These are phyloP conservation scores for Colletotrichum lupini DNA, from an alignment of 2,329 filamentous ascomycete species.

Conservation along the genomic window DNA sequence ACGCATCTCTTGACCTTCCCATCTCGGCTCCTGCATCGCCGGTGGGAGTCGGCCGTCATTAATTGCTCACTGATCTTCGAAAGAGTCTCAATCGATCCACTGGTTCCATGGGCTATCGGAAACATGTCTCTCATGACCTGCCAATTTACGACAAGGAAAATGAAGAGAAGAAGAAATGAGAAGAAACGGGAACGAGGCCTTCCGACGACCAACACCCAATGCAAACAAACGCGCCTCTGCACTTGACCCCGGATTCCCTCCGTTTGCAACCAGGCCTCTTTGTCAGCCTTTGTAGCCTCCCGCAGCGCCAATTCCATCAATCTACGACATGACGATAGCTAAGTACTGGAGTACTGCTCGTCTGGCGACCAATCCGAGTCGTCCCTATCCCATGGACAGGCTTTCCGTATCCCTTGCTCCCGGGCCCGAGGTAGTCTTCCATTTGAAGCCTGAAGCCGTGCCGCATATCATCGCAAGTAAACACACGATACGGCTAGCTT, in stretches of 20 bases:
- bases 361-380: neutral
- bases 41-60: neutral
- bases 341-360: no score
- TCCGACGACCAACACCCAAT: neutral
- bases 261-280: neutral
- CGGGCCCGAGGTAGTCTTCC: neutral
- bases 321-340: neutral
- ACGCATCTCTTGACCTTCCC: neutral
- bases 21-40: neutral
- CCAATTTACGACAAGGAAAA: neutral
- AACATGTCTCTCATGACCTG: neutral
- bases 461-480: neutral
- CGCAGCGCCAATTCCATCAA: neutral
- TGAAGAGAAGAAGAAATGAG: neutral
- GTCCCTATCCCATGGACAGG: neutral
- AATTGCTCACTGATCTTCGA: neutral
- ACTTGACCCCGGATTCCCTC: neutral
- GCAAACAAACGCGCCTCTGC: neutral
- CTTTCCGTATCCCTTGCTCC: neutral
- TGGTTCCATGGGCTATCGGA: neutral
- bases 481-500: neutral
- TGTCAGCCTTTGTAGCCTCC: neutral
- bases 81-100: neutral
- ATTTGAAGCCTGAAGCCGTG: neutral
- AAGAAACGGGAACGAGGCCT: neutral